These are phyloP conservation scores for Penicillium janthinellum DNA, from an alignment of 2,329 filamentous ascomycete species.

Conservation along the genomic window DNA sequence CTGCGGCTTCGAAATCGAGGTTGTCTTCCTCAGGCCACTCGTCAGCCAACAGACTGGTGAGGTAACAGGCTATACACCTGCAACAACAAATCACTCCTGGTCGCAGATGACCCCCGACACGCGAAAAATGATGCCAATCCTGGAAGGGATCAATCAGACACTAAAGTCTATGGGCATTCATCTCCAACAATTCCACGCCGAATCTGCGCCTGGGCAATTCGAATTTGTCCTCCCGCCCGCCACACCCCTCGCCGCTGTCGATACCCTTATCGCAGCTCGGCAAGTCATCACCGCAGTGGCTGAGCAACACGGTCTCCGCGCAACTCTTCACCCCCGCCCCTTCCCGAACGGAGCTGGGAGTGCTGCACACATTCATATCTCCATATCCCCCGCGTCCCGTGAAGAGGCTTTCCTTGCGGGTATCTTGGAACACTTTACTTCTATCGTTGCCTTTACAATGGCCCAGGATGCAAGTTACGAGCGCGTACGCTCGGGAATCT, in stretches of 20 bases:
- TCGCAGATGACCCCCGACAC: slow-evolving; percentile 65
- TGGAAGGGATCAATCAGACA: slow-evolving; percentile 65
- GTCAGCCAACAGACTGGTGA: slow-evolving; percentile 28
- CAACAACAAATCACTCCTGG: slow-evolving; percentile 71
- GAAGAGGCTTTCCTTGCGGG: slow-evolving; percentile 69
- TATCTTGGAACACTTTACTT: slow-evolving; percentile 65
- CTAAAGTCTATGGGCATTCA: slow-evolving; percentile 65
- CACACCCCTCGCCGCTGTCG: slow-evolving; percentile 67
- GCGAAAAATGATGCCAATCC: slow-evolving; percentile 57
- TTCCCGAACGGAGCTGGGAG: slow-evolving; percentile 57
- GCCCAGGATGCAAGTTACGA: slow-evolving; percentile 68
- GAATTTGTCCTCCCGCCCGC: slow-evolving; percentile 70
- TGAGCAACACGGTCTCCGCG: slow-evolving; percentile 62
- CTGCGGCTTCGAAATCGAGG: slow-evolving; percentile 80
- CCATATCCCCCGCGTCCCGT: slow-evolving; percentile 58
- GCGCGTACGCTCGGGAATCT: slow-evolving; percentile 67
- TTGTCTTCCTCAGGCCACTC: slow-evolving; percentile 65
- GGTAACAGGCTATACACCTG: slow-evolving; percentile 45
- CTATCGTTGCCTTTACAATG: slow-evolving; percentile 70
- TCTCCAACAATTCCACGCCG: slow-evolving; percentile 73
- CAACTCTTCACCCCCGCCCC: slow-evolving; percentile 76
- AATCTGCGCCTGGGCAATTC: slow-evolving; percentile 73
- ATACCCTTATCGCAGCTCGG: slow-evolving; percentile 69
- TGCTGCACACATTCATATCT: slow-evolving; percentile 66
- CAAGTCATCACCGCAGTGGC: slow-evolving; percentile 69